These are phyloP conservation scores for Fomitopsis serialis DNA, from an alignment of 768 basidiomycete genomes.

Conservation along the genomic window DNA sequence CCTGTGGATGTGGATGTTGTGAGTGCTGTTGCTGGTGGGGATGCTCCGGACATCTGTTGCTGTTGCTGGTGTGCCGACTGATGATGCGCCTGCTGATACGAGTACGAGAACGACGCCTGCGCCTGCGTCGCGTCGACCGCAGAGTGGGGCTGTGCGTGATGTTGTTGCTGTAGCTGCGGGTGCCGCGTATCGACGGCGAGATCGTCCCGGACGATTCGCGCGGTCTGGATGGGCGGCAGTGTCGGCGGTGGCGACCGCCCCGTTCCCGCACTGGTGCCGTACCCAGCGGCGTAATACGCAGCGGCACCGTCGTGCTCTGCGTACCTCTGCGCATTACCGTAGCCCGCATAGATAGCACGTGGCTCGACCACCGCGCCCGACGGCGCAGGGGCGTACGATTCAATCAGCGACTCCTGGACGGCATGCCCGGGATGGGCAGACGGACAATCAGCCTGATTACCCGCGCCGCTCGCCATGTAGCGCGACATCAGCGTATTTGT, in stretches of 20 bases:
- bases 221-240: constrained; percentile 18
- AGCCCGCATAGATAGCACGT: background rate
- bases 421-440: no score
- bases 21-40: background rate
- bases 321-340: background rate
- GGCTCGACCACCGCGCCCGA: background rate
- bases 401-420: background rate
- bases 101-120: background rate
- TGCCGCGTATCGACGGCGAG: background rate
- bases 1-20: background rate
- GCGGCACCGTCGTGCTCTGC: background rate
- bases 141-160: background rate
- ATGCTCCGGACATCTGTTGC: no score
- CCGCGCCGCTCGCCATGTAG: no score
- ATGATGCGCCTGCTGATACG: background rate
- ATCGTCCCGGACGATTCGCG: constrained; percentile 7
- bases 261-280: no score
- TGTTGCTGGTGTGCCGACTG: no score
- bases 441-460: no score
- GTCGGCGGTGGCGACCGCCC: constrained; percentile 11
- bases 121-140: background rate
- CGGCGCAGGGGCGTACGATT: background rate
- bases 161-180: no score
- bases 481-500: no score
- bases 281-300: background rate